Base-by-base conservation (phyloP, 768 basidiomycete species). In the Brasilioporus rufonigricans region DNA sequence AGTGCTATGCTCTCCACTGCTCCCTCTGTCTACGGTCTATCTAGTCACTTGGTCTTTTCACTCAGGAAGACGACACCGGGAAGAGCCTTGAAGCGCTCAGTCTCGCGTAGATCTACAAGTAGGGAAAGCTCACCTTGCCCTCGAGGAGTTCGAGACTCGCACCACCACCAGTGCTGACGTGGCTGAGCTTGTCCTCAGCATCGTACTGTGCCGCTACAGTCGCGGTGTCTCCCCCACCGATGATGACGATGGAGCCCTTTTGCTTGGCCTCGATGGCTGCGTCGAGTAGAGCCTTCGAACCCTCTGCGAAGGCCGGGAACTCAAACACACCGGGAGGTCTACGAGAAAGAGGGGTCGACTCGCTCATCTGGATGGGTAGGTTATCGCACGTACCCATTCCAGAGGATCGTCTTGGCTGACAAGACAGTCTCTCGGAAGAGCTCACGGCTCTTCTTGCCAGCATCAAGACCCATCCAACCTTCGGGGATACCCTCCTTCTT, bases 251-350 rank as follows among this genome's bases (percentile, higher is more conserved):
- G 11, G 93, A 79, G 24, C 95, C 95, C 23, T 85, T 83, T 68
- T 85, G 71, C 48, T 93, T 92, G 26, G 95, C 95, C 64, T 93
- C 86, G 64, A 96, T 82, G 65, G 83, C 85, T 29, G 91, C 93
- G 46, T 92, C 84, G 24, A 98, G 85, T 40, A 97, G 84, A 12
- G 85, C 73, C 67, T 84, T 82, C 5, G 95, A 97, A 39, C 95
- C 95, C 33, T 75, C 77, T 0, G 94, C 88, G 65, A 99, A 99
- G 19, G 84, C 84, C 36, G 91, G 84, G 79, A 97, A 96, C 73
- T 99, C 96, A 72, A 99, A 99, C 36, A 99, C 96, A 63, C 96
- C 96, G 33, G 95, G 89, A 39, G 97, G 96, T 35, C 96, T 98
- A 67, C 62, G 68, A 44, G 23, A 52, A 29, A 26, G 46, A 14